phyloP scores from a whole-genome alignment of 2,329 filamentous ascomycete genomes.

The Sporothrix dimorphospora region DNA sequence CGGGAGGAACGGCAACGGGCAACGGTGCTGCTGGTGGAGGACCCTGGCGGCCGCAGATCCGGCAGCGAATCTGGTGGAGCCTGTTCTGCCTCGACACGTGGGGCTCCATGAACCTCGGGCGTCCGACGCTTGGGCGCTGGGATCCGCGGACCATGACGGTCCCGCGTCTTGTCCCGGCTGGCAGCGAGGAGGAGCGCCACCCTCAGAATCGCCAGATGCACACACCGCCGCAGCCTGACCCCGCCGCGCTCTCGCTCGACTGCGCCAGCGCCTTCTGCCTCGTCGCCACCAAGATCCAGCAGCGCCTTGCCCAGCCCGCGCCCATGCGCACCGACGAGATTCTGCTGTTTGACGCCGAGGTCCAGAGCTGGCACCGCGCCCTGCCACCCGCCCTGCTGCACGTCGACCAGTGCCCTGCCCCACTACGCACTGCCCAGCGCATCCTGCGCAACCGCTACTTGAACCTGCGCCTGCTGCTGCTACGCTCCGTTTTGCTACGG shows the following conservation, averaged over 20 bases:
- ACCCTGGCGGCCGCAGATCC: neutral
- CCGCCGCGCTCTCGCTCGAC: neutral
- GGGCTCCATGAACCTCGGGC: neutral
- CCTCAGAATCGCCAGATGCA: too few species aligned
- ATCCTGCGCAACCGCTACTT: neutral
- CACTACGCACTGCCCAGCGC: neutral
- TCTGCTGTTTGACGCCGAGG: slow-evolving; percentile 3
- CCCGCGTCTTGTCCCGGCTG: neutral
- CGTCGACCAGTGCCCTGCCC: neutral
- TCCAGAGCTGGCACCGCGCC: neutral
- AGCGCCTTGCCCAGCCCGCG: neutral
- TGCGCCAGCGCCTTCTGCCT: neutral
- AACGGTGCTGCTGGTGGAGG: neutral
- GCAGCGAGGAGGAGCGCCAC: too few species aligned
- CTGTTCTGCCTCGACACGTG: slow-evolving; percentile 6
- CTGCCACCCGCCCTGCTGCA: neutral
- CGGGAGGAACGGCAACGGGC: neutral
- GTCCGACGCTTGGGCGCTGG: neutral
- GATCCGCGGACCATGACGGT: neutral
- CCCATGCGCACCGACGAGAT: neutral
- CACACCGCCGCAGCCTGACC: too few species aligned
- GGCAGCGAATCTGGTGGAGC: slow-evolving; percentile 7
- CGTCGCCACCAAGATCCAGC: slow-evolving; percentile 7
- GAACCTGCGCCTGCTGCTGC: neutral
- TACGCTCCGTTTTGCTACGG: neutral